Conservation (phyloP, 176 grass and related monocot genomes). For the Ensete ventricosum region DNA sequence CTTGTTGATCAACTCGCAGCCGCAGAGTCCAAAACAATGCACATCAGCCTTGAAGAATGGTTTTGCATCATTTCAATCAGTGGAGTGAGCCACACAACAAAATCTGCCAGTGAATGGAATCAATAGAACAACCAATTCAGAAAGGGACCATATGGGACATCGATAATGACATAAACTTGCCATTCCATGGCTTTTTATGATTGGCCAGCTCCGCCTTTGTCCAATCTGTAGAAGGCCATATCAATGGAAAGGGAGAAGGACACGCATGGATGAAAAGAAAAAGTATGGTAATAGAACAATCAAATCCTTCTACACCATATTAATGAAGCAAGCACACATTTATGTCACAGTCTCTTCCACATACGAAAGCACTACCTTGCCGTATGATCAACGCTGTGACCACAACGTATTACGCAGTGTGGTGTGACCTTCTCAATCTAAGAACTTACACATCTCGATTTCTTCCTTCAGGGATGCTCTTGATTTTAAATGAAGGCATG, state of each 20-base stretch:
- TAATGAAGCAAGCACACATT: background rate
- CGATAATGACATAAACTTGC: background rate
- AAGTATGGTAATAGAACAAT: no score
- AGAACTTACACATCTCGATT: background rate
- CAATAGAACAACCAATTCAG: no score
- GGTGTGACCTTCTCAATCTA: background rate
- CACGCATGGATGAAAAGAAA: no score
- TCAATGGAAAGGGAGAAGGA: no score
- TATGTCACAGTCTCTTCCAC: background rate
- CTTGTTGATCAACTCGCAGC: no score
- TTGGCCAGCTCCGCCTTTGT: no score
- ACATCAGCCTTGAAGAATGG: no score
- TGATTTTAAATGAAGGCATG: background rate
- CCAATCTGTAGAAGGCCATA: no score
- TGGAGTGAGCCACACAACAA: background rate
- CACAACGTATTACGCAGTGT: background rate
- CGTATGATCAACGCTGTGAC: background rate
- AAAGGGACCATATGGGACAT: background rate
- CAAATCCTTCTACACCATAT: no score
- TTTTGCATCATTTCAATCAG: no score
- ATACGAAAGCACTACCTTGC: background rate
- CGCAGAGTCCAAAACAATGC: no score
- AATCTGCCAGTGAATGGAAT: background rate
- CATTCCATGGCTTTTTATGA: background rate
- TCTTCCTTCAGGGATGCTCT: background rate